Base-by-base conservation (phyloP, 2,329 filamentous ascomycete genomes). In the Sporothrix protearum region DNA sequence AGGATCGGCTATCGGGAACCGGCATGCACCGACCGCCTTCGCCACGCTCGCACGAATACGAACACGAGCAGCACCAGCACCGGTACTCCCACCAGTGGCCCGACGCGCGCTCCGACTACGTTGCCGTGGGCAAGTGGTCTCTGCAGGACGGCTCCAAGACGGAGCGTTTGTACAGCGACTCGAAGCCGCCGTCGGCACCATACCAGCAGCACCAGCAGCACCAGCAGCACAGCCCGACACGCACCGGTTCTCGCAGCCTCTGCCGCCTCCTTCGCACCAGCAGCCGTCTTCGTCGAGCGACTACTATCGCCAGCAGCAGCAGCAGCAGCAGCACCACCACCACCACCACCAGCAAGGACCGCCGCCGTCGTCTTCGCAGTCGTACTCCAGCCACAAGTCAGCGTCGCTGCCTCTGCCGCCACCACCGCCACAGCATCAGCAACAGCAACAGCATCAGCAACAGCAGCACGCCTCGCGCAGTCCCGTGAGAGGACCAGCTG, bases 81-180 rank as follows among this genome's bases (percentile, higher is more conserved):
- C 70, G 45, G 9, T 30, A 42, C 51, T 55, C 67, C 14, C 71
- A 49, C 25, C 68, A 51, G 28, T 69, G 73, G 69, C 39, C 71
- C 1, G 71, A 71, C 47, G 16, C 71, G 5, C 69, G 69, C 22
- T 67, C 73, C 0, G 39, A 61, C 47, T 74, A 73, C 33, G 69
- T 70, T 6, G 61, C 73, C 16, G 71, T 68, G 8, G 66, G 67
- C 5, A 71, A 69, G 25, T 71, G 73, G 73, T 64, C 71, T 14
- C 19, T 69, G 57, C 59, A 61, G n/a, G 66, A 70, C 14, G 61
- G 66, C 8, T 51, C 39, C 8, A 12, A 49, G 28, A 16, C 22
- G 19, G 47, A 51, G 16, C 39, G 28, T 1, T 25, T 25, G 2
- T 61, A 55, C 28, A 39, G 28, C 47, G 47, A 51, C 9, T 30